Base-by-base conservation (phyloP, 192 early-diverging fungal genomes). In the Dissophora ornata region DNA sequence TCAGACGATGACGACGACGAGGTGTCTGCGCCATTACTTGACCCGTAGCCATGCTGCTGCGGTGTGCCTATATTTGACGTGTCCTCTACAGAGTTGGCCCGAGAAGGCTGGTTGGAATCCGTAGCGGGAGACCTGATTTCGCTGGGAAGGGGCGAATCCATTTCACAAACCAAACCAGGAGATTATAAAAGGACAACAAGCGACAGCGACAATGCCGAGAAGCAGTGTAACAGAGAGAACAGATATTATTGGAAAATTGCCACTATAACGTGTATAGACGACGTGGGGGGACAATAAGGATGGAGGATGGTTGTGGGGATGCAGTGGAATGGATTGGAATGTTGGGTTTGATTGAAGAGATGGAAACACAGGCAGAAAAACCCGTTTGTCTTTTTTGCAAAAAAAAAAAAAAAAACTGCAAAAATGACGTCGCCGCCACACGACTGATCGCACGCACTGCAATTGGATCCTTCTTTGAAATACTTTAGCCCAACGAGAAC, bases 91-190 rank as follows among this genome's bases (percentile, higher is more conserved):
- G 69, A 71, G 22, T 52, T 62, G 16, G 52, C 61, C 11, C 59
- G 44, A 22, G 69, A 71, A 26, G 53, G 46, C 25, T 56, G 52
- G 47, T 57, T 62, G 16, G 69, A 71, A 21, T 61, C 46, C 12
- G 53, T 24, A 10, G 61, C 47, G 9, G 69, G 69, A 10, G 69
- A 63, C 30, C n/a, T n/a, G n/a, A n/a, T n/a, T n/a, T 52, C 69
- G 33, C 47, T 63, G 22, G 54, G 40, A n/a, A 52, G 50, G 29
- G 69, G 69, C 19, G 61, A 71, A 57, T 71, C 69, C 69, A 71
- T 71, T 9, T 42, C 8, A 46, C 21, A 28, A 25, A 25, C 13
- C 12, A 48, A 49, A 36, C 29, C 18, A 24, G 19, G 10, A 29
- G 16, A 36, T 9, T 18, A 38, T 34, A 47, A 18, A 36, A 25